Evolutionary conservation across 257 asterid species (phyloP).

Genomic region (Nicotiana undulata): DNA sequence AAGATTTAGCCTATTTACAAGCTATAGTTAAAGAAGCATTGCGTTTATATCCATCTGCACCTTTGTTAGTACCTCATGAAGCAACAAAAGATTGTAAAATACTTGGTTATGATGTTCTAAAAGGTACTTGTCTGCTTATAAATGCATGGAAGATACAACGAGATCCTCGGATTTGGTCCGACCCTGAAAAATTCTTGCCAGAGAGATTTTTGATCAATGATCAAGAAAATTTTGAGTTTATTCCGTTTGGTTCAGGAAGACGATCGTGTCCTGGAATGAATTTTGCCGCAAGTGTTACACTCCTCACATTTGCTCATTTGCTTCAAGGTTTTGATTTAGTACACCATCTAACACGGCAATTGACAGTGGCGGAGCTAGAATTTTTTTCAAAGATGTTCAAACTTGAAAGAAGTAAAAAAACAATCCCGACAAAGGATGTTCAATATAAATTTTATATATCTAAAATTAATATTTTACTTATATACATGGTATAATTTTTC

Average conservation of each 20-base stretch:
- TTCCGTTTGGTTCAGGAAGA: slow-evolving; percentile 46
- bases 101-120: slow-evolving; percentile 27
- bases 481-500: no score
- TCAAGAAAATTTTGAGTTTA: slow-evolving; percentile 33
- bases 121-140: slow-evolving; percentile 31
- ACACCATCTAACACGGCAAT: slow-evolving; percentile 17
- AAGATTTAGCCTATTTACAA: slow-evolving; percentile 32
- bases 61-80: slow-evolving; percentile 34
- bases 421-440: no score
- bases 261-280: slow-evolving; percentile 47
- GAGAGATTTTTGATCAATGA: slow-evolving; percentile 35
- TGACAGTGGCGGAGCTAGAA: no score
- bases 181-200: slow-evolving; percentile 33
- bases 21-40: slow-evolving; percentile 46
- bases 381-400: no score
- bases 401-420: no score
- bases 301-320: slow-evolving; percentile 38
- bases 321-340: slow-evolving; percentile 40
- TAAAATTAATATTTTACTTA: no score
- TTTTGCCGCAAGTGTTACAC: slow-evolving; percentile 33
- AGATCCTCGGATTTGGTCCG: slow-evolving; percentile 40
- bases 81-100: slow-evolving; percentile 33
- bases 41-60: slow-evolving; percentile 43
- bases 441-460: no score
- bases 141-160: slow-evolving; percentile 50